Base-by-base conservation (phyloP, 495 filamentous ascomycete genomes). In the Acidomyces sp. region DNA sequence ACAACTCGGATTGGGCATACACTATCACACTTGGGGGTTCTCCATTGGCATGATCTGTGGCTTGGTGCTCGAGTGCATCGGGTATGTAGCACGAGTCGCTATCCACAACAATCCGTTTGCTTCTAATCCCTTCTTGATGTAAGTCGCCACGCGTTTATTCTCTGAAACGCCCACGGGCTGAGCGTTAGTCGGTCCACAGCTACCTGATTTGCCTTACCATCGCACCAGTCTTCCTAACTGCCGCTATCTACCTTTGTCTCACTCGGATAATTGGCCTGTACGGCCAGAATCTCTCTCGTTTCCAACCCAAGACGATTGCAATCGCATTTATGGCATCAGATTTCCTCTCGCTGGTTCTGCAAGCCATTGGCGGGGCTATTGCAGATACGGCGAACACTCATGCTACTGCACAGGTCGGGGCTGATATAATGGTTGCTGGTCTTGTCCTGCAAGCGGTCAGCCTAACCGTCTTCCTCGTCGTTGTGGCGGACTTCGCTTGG, bases 381-480 rank as follows among this genome's bases (percentile, higher is more conserved):
- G 71, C 74, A 5, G 62, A 68, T 18, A 59, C 61, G 4, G 62
- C 66, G 7, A 51, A 55, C 7, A 65, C 66, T 2, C 57, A 66
- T 44, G 41, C 55, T 16, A 39, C 57, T 34, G 43, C 57, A 1
- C 45, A 60, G 3, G 50, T 45, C 0, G 78, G 79, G n/a, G 65
- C 68, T 53, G 60, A 77, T 54, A 70, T 77, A 58, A 78, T 82
- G 72, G 65, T 82, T 37, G 74, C 71, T 0, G 78, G 78, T 34
- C 61, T 83, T 0, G 42, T 65, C 19, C 68, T 68, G 48, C 72
- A 82, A 53, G 66, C 74, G 34, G 30, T 70, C 38, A 67, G 66
- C 6, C 52, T 80, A 34, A 47, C 54, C 0, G 34, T 71, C 13
- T 80, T 76, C 64, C 63, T 71, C 11, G 27, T 44, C 6, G 53